Conservation (phyloP, 2,329 filamentous ascomycete species). For the Calonectria crousiana region DNA sequence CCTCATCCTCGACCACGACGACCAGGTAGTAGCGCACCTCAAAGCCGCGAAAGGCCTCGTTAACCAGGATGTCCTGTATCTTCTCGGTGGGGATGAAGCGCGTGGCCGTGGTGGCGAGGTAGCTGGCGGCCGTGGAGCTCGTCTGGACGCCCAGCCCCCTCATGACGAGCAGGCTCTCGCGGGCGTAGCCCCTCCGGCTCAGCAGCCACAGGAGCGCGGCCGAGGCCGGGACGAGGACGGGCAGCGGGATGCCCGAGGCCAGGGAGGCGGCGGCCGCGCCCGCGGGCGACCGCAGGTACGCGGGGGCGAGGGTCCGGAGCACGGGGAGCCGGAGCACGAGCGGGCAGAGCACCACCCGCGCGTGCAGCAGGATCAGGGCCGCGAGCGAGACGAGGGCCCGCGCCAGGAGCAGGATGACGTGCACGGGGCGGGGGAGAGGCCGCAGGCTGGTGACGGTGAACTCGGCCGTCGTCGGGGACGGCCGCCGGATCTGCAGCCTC, state of each 20-base stretch:
- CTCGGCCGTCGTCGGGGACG: constrained; percentile 89
- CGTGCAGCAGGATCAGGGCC: constrained; percentile 63
- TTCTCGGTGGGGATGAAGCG: constrained; percentile 87
- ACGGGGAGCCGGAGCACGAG: constrained; percentile 36
- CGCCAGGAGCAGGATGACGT: constrained; percentile 57
- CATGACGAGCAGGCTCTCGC: constrained; percentile 90
- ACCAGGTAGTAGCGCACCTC: constrained; percentile 91
- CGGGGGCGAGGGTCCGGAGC: constrained; percentile 50
- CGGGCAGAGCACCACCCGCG: constrained; percentile 57
- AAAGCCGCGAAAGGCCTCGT: constrained; percentile 94
- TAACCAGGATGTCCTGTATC: constrained; percentile 93
- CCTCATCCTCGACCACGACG: constrained; percentile 90
- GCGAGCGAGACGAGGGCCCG: constrained; percentile 57
- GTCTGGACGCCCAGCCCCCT: constrained; percentile 93
- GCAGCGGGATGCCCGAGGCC: constrained; percentile 52
- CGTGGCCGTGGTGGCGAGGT: constrained; percentile 65
- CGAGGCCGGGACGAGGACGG: constrained; percentile 54
- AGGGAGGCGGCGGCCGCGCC: constrained; percentile 46
- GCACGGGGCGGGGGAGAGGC: constrained; percentile 60
- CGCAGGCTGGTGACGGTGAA: constrained; percentile 91
- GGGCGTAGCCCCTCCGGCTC: constrained; percentile 63
- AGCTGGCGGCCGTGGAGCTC: constrained; percentile 71
- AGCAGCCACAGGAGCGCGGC: constrained; percentile 56
- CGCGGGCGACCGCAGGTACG: constrained; percentile 48
- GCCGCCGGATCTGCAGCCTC: constrained; percentile 72